Base-by-base conservation (phyloP, 306 rosid species). In the Myrica gale region DNA sequence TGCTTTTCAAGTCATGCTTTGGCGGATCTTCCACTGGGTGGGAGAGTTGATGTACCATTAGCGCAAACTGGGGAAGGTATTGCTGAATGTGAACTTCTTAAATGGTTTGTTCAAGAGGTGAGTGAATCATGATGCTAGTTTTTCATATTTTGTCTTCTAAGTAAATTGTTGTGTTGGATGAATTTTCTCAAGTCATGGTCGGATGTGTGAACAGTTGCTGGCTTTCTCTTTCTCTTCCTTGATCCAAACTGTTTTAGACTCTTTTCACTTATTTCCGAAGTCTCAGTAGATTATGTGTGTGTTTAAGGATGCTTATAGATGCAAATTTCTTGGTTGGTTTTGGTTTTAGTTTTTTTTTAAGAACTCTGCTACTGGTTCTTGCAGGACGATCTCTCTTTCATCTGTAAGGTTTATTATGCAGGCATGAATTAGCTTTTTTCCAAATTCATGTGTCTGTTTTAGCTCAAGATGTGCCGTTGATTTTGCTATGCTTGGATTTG, bases 1-100 rank as follows among this genome's bases (percentile, higher is more conserved):
- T 77, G 85, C 61, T 89, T 85, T 85, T 92, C 97, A 17, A 76
- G 83, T 83, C 88, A 86, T 63, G 79, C 88, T 26, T 74, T 62
- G 63, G 68, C 76, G 7, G 89, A 83, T 7, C 77, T 82, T 83
- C 76, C 84, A 5, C 72, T 45, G 12, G 81, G 78, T 50, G 89
- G 85, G 45, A 11, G 84, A 9, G 96, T 95, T 54, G 97, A 92
- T 43, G 90, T 95, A 3, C 97, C 91, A 1, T 80, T 95, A 87
- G 98, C 97, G 8, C 97, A 95, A 78, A 95, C 98, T n/a, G 98
- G 98, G 37, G 98, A 95, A 85, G 97, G 98, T 53, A 95, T 95
- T 87, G 98, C 97, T 2, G 98, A 95, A 82, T 95, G 98, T 46
- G 97, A 95, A 62, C 97, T 95, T 75, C 97, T 95, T 79, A 92